Percentiles rank a stretch among this genome's conserved stretches.
Conservation (phyloP, 2,329 filamentous ascomycete species). For the Fusarium sp. region DNA sequence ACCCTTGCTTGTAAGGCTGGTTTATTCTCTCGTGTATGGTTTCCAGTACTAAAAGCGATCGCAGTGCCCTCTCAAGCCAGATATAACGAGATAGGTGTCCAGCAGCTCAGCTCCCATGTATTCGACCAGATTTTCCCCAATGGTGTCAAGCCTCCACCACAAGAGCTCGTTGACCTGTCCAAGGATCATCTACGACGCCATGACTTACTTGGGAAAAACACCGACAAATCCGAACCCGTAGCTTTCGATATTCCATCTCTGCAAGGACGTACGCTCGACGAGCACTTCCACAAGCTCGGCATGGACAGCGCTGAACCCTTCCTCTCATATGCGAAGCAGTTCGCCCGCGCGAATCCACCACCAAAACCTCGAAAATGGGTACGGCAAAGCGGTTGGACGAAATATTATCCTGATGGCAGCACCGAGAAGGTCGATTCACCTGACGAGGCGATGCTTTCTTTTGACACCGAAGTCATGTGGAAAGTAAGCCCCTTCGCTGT, state of each 20-base stretch:
- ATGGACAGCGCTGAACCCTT: conserved; percentile 90
- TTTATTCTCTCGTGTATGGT: not conserved
- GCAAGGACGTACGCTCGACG: conserved; percentile 85
- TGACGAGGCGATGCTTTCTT: conserved; percentile 84
- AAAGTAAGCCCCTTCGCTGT: conserved; percentile 92
- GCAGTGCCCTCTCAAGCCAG: conserved; percentile 70
- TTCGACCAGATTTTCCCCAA: conserved; percentile 84
- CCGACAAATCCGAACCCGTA: conserved; percentile 79
- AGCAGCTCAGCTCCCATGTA: conserved; percentile 88
- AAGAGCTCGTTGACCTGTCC: conserved; percentile 82
- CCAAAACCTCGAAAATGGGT: conserved; percentile 78
- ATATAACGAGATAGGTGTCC: conserved; percentile 93
- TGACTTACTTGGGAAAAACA: conserved; percentile 90
- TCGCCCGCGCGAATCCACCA: conserved; percentile 72
- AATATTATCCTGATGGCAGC: conserved; percentile 81
- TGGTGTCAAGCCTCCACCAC: conserved; percentile 67
- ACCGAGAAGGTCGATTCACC: conserved; percentile 80
- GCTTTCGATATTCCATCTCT: conserved; percentile 87
- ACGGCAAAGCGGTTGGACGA: conserved; percentile 89
- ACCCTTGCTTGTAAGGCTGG: conserved; percentile 58
- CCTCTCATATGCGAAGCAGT: conserved; percentile 78
- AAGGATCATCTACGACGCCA: conserved; percentile 86
- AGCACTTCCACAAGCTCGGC: conserved; percentile 92
- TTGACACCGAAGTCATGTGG: conserved; percentile 98
- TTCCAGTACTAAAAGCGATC: not conserved